Evolutionary conservation across 1,284 basidiomycete genomes (phyloP), one percentile per base, ranked within the genome.

Genomic region (Garcileccinum viscosum): DNA sequence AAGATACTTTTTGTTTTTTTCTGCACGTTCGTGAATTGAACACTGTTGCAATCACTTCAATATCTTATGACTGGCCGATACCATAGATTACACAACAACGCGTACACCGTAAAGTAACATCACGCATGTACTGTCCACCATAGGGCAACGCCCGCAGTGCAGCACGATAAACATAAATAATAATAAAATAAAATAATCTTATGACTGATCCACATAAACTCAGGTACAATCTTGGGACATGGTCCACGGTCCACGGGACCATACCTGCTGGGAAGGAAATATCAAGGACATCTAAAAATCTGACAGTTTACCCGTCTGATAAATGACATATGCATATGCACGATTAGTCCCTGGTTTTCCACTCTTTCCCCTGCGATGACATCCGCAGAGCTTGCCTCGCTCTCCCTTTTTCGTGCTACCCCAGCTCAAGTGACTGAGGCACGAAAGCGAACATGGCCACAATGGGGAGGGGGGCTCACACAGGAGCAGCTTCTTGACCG

Each of bases 401-500:
- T 76, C 32, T 72, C 74, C 22, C 66, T 76, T 22, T 75, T 74
- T 58, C 74, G 58, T 8, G 74, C 76, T 33, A 76, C 75, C 37
- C 67, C 70, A 64, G 72, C 64, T 33, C 76, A 75, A 42, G 65
- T 67, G n/a, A 32, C 67, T 4, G 79, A 80, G 68, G 79, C 81
- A 47, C 78, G 81, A 44, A 79, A 70, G 65, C 78, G 80, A 24
- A 79, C 81, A 2, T 79, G 74, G 65, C 72, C 66, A 1, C 69
- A 81, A 71, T 86, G 84, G 84, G 77, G 74, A 12, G 75, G 79
- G 66, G 76, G 75, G 7, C 72, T 80, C 47, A 77, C 78, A 11
- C 61, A 82, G 17, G 80, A 83, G 33, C 72, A 83, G 56, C 86
- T 82, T 69, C 63, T 84, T 9, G 72, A 74, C 37, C 76, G 80